Percentiles rank a stretch among this genome's conserved stretches.
phyloP scores from a whole-genome alignment of 2,329 filamentous ascomycete genomes.

The Corynespora cassiicola region DNA sequence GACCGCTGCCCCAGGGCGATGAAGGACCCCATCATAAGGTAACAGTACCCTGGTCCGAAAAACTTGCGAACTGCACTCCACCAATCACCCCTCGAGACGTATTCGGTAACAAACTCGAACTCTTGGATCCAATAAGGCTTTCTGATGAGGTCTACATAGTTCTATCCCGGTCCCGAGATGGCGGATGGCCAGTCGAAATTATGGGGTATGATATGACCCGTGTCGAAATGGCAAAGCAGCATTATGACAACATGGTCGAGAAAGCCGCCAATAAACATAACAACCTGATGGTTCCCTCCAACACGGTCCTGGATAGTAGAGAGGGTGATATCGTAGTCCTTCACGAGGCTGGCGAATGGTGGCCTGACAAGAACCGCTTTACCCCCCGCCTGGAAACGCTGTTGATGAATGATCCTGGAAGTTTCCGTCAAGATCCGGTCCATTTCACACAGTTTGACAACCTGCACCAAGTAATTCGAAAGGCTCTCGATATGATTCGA shows the following conservation, averaged over 20 bases:
- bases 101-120: slow-evolving; percentile 36
- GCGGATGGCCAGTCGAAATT: slow-evolving; percentile 28
- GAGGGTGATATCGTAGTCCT: slow-evolving; percentile 30
- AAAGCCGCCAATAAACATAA: too few relatives aligned
- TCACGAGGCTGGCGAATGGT: slow-evolving; percentile 27
- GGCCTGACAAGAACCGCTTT: slow-evolving; percentile 26
- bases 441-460: slow-evolving; percentile 15
- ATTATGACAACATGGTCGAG: slow-evolving; percentile 26
- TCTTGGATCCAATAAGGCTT: slow-evolving; percentile 32
- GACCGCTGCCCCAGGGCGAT: slow-evolving; percentile 15
- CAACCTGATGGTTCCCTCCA: too few relatives aligned
- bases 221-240: slow-evolving; percentile 26
- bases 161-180: slow-evolving; percentile 7
- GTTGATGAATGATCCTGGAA: slow-evolving; percentile 27
- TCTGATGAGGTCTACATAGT: slow-evolving; percentile 35
- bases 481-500: slow-evolving; percentile 26
- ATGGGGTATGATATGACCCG: slow-evolving; percentile 15
- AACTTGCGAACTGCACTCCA: slow-evolving; percentile 14
- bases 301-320: slow-evolving; percentile 32
- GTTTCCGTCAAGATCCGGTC: slow-evolving; percentile 23
- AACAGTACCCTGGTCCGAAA: slow-evolving; percentile 29
- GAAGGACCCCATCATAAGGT: slow-evolving; percentile 15
- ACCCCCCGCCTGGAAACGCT: slow-evolving; percentile 22
- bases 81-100: slow-evolving; percentile 24
- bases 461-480: slow-evolving; percentile 24